These are phyloP conservation scores for Sporothrix variecibatus DNA, from an alignment of 2,329 filamentous ascomycete genomes.

Conservation along the genomic window DNA sequence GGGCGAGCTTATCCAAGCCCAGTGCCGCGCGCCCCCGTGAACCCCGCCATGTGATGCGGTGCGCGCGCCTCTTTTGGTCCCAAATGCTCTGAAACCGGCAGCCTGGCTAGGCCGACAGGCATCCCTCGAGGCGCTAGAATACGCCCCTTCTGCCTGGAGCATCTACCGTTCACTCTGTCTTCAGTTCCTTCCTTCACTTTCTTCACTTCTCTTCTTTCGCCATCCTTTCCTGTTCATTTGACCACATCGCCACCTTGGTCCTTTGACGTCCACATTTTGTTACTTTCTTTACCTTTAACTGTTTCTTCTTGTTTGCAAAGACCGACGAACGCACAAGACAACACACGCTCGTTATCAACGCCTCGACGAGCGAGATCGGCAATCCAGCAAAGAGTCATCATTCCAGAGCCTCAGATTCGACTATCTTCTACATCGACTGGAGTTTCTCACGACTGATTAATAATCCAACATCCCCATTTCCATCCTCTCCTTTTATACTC, in stretches of 20 bases:
- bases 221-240: not conserved
- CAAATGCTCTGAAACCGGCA: slow-evolving; percentile 1
- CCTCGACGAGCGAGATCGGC: slow-evolving; percentile 1
- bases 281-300: not conserved
- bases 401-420: not conserved
- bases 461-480: not conserved
- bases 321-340: not conserved
- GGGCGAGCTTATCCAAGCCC: slow-evolving; percentile 4
- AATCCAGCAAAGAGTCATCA: not conserved
- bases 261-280: not conserved
- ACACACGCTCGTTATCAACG: not conserved
- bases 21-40: slow-evolving; percentile 7
- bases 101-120: slow-evolving; percentile 4
- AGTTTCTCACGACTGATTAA: too few species aligned
- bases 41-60: slow-evolving; percentile 19
- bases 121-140: not conserved
- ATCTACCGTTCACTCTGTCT: not conserved
- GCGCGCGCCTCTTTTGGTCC: not conserved
- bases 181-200: not conserved
- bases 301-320: not conserved
- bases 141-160: slow-evolving; percentile 1
- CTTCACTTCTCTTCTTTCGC: not conserved
- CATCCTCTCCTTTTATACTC: not conserved
- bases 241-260: slow-evolving; percentile 16
- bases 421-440: too few species aligned